phyloP scores from a whole-genome alignment of 1,284 basidiomycete species.

The Boletellus deceptivus region DNA sequence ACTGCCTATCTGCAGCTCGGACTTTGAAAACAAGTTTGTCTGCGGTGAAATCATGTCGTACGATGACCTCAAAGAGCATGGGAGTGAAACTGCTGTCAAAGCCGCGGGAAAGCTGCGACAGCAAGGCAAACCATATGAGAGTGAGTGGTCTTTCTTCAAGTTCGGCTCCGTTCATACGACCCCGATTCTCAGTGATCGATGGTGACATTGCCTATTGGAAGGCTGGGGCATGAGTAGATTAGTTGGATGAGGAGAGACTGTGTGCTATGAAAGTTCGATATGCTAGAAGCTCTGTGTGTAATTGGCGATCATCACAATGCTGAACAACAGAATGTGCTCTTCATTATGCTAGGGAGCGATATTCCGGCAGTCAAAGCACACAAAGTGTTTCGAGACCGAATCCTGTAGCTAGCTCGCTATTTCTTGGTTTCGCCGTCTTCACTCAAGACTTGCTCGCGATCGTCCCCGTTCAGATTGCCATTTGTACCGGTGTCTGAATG shows the following conservation, averaged over 20 bases:
- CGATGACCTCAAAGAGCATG: conserved; percentile 89
- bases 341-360: no score
- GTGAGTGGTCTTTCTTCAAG: conserved; percentile 43
- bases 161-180: conserved; percentile 3
- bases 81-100: conserved; percentile 89
- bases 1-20: conserved; percentile 52
- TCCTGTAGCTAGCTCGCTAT: background rate
- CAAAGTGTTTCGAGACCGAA: no score
- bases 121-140: conserved; percentile 96
- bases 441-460: conserved; percentile 11
- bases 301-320: conserved; percentile 1
- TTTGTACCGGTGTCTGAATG: conserved; percentile 15
- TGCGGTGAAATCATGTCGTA: conserved; percentile 98
- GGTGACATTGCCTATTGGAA: conserved; percentile 88
- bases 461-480: conserved; percentile 12
- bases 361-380: no score
- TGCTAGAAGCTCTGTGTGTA: conserved; percentile 17
- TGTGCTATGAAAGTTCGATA: conserved; percentile 14
- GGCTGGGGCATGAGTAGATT: conserved; percentile 47
- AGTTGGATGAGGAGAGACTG: conserved; percentile 1
- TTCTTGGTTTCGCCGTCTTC: conserved; percentile 16
- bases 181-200: conserved; percentile 59
- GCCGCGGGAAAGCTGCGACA: conserved; percentile 95
- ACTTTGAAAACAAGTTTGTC: conserved; percentile 99
- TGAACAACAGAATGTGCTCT: no score